Base-by-base conservation (phyloP, 352 stramenopile genomes). In the Phytophthora idaei region DNA sequence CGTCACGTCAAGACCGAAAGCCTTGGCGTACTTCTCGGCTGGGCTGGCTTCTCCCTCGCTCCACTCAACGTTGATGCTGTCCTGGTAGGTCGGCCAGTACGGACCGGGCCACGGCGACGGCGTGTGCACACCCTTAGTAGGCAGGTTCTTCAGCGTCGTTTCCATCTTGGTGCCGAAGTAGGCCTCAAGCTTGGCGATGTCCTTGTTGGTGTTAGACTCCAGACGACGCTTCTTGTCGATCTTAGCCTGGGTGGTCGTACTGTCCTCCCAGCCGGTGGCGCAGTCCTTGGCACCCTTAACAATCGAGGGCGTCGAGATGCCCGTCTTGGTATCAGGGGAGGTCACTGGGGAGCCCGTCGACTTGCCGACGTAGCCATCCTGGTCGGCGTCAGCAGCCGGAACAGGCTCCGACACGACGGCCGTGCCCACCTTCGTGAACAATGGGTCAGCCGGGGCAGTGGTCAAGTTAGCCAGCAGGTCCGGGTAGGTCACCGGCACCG, bases 41-140 rank as follows among this genome's bases (percentile, higher is more conserved):
- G 80, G 50, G 17, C 71, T 78, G 0, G 59, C 9, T 14, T 67
- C 17, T 1, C 36, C 42, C 1, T 62, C 0, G 0, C 31, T 64
- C 57, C 56, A 71, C 15, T 60, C 2, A 28, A 71, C 54, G 71
- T 92, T 92, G 74, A 92, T 92, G 42, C 77, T 72, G 71, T 90
- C 83, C 15, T 76, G 60, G 70, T 79, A 89, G 25, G 66, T 75
- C 5, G 79, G 73, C 79, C 81, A 92, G 76, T 89, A 90, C 60
- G 74, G 78, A 52, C 70, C 71, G 2, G 76, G 47, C 80, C 80
- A 89, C 15, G 77, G 77, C 21, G 61, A 57, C 2, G 65, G 64
- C 6, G 42, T 49, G 37, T 41, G 37, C n/a, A 68, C 57, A 25
- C 52, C 64, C 9, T 25, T 4, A 1, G 53, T 80, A 2, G 68